phyloP scores from a whole-genome alignment of 345 rosid genomes.

The Moricandia arvensis region DNA sequence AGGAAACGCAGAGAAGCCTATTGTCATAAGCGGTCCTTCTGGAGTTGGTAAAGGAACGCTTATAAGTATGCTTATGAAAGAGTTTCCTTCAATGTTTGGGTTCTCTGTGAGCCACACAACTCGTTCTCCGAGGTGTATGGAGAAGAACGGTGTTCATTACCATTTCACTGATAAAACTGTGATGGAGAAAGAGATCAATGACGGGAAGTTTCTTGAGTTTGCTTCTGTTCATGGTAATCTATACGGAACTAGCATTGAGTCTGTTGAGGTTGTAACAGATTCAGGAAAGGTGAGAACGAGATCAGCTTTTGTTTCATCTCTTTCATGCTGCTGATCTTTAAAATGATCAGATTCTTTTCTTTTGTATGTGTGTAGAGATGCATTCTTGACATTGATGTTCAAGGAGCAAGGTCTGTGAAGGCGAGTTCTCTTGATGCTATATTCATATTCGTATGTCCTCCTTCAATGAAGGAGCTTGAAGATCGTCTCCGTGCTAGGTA shows the following conservation, averaged over 20 bases:
- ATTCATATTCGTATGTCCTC: conserved; percentile 82
- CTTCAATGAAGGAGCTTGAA: conserved; percentile 81
- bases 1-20: conserved; percentile 71
- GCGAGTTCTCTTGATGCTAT: conserved; percentile 76
- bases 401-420: conserved; percentile 83
- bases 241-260: conserved; percentile 93
- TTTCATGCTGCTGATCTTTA: not conserved
- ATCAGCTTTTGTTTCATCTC: no score
- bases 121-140: conserved; percentile 71
- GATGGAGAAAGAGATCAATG: conserved; percentile 80
- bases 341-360: not conserved
- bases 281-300: no score
- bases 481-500: conserved; percentile 86
- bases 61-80: conserved; percentile 71
- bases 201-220: conserved; percentile 88
- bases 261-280: conserved; percentile 86
- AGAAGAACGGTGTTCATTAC: conserved; percentile 67
- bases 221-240: conserved; percentile 90
- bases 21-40: conserved; percentile 94
- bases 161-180: conserved; percentile 70
- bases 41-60: conserved; percentile 97
- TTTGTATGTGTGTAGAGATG: conserved; percentile 59
- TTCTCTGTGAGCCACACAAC: conserved; percentile 97
- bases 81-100: conserved; percentile 87
- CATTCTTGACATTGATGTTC: conserved; percentile 98